Evolutionary conservation across 2,329 filamentous ascomycete species (phyloP).

Genomic region (Trichophyton schoenleinii): DNA sequence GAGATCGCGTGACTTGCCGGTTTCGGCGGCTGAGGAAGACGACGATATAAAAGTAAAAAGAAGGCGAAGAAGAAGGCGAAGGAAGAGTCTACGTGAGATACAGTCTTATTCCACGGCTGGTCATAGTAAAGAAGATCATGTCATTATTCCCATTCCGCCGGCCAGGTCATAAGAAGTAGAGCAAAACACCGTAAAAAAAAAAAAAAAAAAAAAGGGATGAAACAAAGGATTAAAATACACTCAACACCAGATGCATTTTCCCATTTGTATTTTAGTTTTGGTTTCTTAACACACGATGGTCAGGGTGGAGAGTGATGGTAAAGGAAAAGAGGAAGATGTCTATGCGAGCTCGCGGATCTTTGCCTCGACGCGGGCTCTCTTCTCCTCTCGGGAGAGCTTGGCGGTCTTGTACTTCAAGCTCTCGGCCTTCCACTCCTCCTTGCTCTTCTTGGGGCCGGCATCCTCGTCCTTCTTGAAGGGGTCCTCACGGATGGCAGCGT

Average conservation of each 20-base stretch:
- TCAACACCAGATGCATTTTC: conserved; percentile 3
- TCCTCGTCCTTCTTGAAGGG: conserved; percentile 83
- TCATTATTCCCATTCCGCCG: conserved; percentile 1
- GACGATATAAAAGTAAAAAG: not conserved
- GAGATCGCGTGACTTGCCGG: not conserved
- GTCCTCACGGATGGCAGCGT: conserved; percentile 94
- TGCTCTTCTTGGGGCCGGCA: conserved; percentile 76
- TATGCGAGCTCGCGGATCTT: conserved; percentile 70
- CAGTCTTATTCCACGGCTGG: not conserved
- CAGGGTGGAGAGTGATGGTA: not conserved
- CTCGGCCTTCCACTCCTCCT: conserved; percentile 94
- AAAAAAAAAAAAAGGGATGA: not conserved
- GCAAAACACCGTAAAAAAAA: conserved; percentile 2
- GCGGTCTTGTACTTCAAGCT: conserved; percentile 71
- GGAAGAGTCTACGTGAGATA: not conserved
- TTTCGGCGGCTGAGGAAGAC: too few species aligned
- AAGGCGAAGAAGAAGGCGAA: not conserved
- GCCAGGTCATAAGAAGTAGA: not conserved
- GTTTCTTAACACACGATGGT: not conserved
- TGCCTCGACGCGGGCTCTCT: conserved; percentile 68
- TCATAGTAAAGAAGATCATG: conserved; percentile 1
- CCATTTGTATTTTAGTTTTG: not conserved
- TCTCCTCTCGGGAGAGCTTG: conserved; percentile 77
- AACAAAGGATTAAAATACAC: not conserved
- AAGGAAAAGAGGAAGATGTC: conserved; percentile 10